Percentiles rank a stretch among this genome's conserved stretches.
These are phyloP conservation scores for Exophiala mesophila DNA, from an alignment of 2,329 filamentous ascomycete genomes.

Conservation along the genomic window DNA sequence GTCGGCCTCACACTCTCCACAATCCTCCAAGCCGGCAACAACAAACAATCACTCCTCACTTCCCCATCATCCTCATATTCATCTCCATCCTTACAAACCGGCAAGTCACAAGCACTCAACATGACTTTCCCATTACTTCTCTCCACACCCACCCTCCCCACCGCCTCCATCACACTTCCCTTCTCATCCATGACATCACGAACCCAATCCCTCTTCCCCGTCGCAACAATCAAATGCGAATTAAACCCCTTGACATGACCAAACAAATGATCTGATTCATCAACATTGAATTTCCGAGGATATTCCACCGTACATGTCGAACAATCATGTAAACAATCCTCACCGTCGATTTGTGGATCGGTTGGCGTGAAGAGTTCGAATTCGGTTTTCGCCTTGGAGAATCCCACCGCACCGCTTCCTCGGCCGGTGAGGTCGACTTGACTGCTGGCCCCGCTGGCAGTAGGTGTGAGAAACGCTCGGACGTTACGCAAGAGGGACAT, in stretches of 20 bases:
- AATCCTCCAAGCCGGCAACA: conserved; percentile 25
- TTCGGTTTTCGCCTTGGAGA: conserved; percentile 43
- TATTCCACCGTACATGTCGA: conserved; percentile 72
- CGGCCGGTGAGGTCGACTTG: conserved; percentile 2
- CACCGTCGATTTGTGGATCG: conserved; percentile 71
- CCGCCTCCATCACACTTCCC: conserved; percentile 75
- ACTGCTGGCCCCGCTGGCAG: conserved; percentile 1
- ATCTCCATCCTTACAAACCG: conserved; percentile 6
- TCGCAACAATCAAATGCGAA: conserved; percentile 86
- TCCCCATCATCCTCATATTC: conserved; percentile 6
- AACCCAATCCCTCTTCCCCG: conserved; percentile 95
- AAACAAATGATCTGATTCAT: conserved; percentile 74
- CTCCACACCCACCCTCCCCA: conserved; percentile 45
- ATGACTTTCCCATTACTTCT: conserved; percentile 23
- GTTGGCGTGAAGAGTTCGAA: conserved; percentile 67
- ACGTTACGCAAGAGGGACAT: conserved; percentile 20
- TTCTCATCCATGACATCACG: conserved; percentile 83
- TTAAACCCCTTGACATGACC: conserved; percentile 81
- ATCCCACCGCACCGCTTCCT: conserved; percentile 30
- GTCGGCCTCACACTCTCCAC: conserved; percentile 22
- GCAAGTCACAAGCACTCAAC: conserved; percentile 26
- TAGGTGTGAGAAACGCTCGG: conserved; percentile 13
- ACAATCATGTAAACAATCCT: conserved; percentile 86
- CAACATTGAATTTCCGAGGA: conserved; percentile 67
- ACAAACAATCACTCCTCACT: conserved; percentile 21